Evolutionary conservation across 345 rosid species (phyloP), one percentile per base, ranked within the genome.

Genomic region (Citrus inodora): DNA sequence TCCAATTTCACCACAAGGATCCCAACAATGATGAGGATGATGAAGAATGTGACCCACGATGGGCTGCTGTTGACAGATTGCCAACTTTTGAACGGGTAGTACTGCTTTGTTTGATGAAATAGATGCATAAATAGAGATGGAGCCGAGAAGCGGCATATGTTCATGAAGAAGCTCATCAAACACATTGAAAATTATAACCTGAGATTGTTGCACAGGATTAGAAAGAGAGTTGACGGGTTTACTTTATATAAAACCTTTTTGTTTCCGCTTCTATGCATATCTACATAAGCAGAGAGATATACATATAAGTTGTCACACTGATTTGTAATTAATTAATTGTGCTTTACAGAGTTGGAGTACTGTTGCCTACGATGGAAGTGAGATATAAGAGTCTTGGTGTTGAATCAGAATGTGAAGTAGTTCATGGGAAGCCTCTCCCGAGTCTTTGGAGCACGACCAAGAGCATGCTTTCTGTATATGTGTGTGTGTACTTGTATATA

Each of bases 351-450:
- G 88, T 88, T 67, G 81, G 84, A 51, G 78, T 85, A 51, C 61
- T 61, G 74, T 76, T 87, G 46, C 88, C 89, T 1, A 80, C 59
- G 14, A 80, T 88, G 70, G 87, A 88, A 78, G 87, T 86, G 64
- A 83, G 86, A 82, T 85, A 78, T 51, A 80, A 9, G 79, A 32
- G 4, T 68, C 77, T 85, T 5, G 73, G 64, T 68, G 84, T 85
- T 37, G 87, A 87, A 77, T 88, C 83, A 7, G 58, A 82, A 17
- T 86, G 87, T 46, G 67, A 88, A 55, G 60, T 87, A 33, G 70
- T 80, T 77, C 83, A 76, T 51, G 87, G 87, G 40, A 86, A 79
- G 76, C 84, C 91, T 80, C 80, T 86, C 67, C 87, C 90, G 21
- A 86, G 89, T 42, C 86, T 87, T 35, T 84, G 88, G 87, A 87